A percentile compares a stretch with the other conserved stretches of the same genome.
Conservation (phyloP, 108 stramenopile genomes). For the Epipyxis sp. region DNA sequence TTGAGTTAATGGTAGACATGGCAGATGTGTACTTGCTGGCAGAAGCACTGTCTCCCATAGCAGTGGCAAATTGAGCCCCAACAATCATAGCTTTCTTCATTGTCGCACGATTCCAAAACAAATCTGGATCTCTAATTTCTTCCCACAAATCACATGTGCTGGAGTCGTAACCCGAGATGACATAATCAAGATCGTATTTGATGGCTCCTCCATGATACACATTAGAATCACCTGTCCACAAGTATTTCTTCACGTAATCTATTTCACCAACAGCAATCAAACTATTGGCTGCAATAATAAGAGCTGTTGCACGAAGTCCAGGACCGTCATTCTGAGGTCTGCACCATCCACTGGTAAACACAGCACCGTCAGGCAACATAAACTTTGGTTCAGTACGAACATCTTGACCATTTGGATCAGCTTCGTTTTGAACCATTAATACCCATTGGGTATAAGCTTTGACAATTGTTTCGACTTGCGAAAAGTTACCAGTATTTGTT, state of each 20-base stretch:
- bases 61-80: slow-evolving; percentile 1
- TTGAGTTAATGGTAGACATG: slow-evolving; percentile 3
- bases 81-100: slow-evolving; percentile 31
- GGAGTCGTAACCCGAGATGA: background rate
- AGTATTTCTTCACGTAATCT: slow-evolving; percentile 14
- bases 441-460: slow-evolving; percentile 21
- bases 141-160: slow-evolving; percentile 34
- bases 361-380: slow-evolving; percentile 20
- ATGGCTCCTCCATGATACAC: slow-evolving; percentile 29
- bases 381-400: slow-evolving; percentile 34
- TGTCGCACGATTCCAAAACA: slow-evolving; percentile 30
- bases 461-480: slow-evolving; percentile 9
- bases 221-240: slow-evolving; percentile 28
- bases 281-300: slow-evolving; percentile 12
- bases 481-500: background rate
- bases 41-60: slow-evolving; percentile 25
- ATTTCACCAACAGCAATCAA: slow-evolving; percentile 22
- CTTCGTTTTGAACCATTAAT: slow-evolving; percentile 8
- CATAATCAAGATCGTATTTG: slow-evolving; percentile 22
- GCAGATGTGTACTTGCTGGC: background rate
- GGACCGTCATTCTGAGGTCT: slow-evolving; percentile 32
- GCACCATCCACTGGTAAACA: slow-evolving; percentile 27
- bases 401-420: slow-evolving; percentile 17
- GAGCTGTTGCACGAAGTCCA: slow-evolving; percentile 24
- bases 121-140: slow-evolving; percentile 27